A percentile compares a stretch with the other conserved stretches of the same genome.
Conservation (phyloP, 129 eudicot genomes). For the Tanacetum coccineum region DNA sequence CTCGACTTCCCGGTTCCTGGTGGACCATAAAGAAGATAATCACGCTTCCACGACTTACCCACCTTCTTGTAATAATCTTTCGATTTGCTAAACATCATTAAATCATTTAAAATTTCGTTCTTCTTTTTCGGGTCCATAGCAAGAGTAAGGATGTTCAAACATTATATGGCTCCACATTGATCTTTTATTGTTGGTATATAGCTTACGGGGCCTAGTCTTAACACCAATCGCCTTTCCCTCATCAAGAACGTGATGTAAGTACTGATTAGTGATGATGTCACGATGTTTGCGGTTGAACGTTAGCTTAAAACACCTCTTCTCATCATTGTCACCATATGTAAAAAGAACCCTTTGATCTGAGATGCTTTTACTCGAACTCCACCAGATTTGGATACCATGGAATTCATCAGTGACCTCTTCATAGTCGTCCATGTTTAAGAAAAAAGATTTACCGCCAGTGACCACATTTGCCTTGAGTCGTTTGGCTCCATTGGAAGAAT, state of each 20-base stretch:
- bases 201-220: constrained; percentile 32
- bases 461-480: constrained; percentile 10
- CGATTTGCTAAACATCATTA: too few species aligned
- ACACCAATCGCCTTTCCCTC: constrained; percentile 35
- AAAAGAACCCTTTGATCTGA: constrained; percentile 15
- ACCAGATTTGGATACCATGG: constrained; percentile 32
- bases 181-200: constrained; percentile 34
- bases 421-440: constrained; percentile 38
- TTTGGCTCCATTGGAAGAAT: too few species aligned
- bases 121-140: too few species aligned
- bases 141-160: too few species aligned
- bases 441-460: constrained; percentile 25
- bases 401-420: constrained; percentile 43
- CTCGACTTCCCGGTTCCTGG: too few species aligned
- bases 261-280: constrained; percentile 18
- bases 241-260: constrained; percentile 38
- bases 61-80: too few species aligned
- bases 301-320: constrained; percentile 31
- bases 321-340: constrained; percentile 28
- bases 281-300: constrained; percentile 30
- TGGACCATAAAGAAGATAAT: too few species aligned
- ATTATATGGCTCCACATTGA: too few species aligned
- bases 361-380: constrained; percentile 22
- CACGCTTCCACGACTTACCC: too few species aligned
- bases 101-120: too few species aligned